Base-by-base conservation (phyloP, 345 rosid species). In the Salix koriyanagi region DNA sequence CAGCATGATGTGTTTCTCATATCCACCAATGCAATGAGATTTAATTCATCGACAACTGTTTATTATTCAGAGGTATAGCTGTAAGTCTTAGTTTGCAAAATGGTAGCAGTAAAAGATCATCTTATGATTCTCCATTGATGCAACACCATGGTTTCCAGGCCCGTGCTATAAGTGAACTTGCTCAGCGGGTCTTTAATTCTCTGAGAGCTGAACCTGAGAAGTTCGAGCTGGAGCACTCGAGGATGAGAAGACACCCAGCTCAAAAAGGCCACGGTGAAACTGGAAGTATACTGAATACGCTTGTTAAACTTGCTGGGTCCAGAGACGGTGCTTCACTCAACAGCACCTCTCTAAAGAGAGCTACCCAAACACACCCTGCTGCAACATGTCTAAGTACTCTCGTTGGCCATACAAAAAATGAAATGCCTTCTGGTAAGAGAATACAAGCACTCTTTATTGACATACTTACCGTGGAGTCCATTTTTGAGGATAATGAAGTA, bases 1-100 rank as follows among this genome's bases (percentile, higher is more conserved):
- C 85, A 78, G 85, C 74, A 62, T 19, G 85, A 82, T 75, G 85
- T 82, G 19, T 71, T 54, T 68, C 79, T 82, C 15, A 75, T 82
- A 72, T 65, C 76, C 66, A 82, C 62, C 76, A 82, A 78, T 60
- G 82, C 85, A 12, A 71, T 82, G 82, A 71, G 41, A 62, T 82
- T 82, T 26, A 78, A 75, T 64, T 26, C 79, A 9, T n/a, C 82
- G 23, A 61, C 42, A 15, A 56, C 82, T 16, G 70, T 82, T 19
- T 78, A 52, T 42, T 68, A 71, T 39, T 15, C 62, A 71, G 79
- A 75, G 79, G 85, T 82, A 67, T 23, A 56, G 52, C 19, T 26
- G 2, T 32, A n/a, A 60, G 41, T 25, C 32, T n/a, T 34, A 5
- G 52, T n/a, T 15, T 69, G 13, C 14, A 30, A 37, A 30, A 26